A percentile compares a stretch with the other conserved stretches of the same genome.
phyloP scores from a whole-genome alignment of 495 filamentous ascomycete species.

The Xylaria acuta region DNA sequence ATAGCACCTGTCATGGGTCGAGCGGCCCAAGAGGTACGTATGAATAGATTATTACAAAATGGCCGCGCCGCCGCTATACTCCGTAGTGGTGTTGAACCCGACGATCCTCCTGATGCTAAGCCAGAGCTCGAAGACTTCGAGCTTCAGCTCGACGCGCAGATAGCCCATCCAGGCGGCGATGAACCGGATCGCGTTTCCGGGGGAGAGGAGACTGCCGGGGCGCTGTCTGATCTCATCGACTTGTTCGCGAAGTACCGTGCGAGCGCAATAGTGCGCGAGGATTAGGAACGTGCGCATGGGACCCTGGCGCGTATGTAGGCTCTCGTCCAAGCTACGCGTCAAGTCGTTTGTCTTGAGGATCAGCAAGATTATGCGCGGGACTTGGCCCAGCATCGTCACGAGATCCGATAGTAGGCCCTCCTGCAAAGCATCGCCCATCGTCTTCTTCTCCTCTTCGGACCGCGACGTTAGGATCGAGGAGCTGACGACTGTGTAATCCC shows the following conservation, averaged over 20 bases:
- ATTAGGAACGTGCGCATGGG: slow-evolving; percentile 92
- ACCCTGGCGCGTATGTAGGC: slow-evolving; percentile 85
- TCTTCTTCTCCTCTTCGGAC: slow-evolving; percentile 75
- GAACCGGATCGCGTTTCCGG: slow-evolving; percentile 54
- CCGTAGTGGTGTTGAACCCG: slow-evolving; percentile 37
- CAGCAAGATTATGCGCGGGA: slow-evolving; percentile 89
- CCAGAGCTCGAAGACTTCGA: slow-evolving; percentile 65
- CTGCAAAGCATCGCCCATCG: slow-evolving; percentile 79
- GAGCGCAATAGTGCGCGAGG: slow-evolving; percentile 88
- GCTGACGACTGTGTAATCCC: slow-evolving; percentile 80
- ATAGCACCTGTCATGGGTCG: neutral
- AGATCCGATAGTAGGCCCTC: slow-evolving; percentile 88
- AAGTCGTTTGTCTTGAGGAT: slow-evolving; percentile 99
- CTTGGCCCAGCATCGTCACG: slow-evolving; percentile 85
- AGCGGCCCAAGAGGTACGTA: neutral
- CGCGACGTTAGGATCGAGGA: slow-evolving; percentile 66
- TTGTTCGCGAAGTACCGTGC: slow-evolving; percentile 87
- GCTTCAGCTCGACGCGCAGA: slow-evolving; percentile 58
- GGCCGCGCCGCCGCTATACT: slow-evolving; percentile 23
- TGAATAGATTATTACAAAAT: slow-evolving; percentile 24
- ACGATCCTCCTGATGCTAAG: slow-evolving; percentile 58
- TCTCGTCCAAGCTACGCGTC: slow-evolving; percentile 93
- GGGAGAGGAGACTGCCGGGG: slow-evolving; percentile 54
- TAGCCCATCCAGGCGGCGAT: slow-evolving; percentile 58
- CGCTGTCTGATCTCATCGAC: slow-evolving; percentile 67